Base-by-base conservation (phyloP, 768 basidiomycete genomes). In the Neoboletus magnificus region DNA sequence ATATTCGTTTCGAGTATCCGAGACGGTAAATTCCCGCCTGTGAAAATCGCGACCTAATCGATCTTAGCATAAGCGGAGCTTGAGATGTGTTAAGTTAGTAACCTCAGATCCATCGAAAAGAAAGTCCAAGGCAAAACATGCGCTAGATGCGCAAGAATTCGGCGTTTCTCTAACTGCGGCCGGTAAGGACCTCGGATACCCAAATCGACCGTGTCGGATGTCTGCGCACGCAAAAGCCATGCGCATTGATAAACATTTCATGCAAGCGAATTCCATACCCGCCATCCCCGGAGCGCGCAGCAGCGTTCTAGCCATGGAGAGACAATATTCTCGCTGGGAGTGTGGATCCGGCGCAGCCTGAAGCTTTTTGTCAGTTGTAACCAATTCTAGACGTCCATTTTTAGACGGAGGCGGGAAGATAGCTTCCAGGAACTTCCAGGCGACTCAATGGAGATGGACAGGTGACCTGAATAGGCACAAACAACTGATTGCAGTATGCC, bases 21-120 rank as follows among this genome's bases (percentile, higher is more conserved):
- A n/a, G 35, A 40, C 32, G 32, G 30, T 6, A 29, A 51, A 43
- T 35, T 48, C 16, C 29, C 37, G 61, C 61, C 61, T 61, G 60
- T 49, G 60, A 61, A 62, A n/a, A 62, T 0, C 1, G 7, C 37
- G 36, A 35, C 57, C 40, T 40, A 49, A 62, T 52, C 33, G 60
- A 58, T 23, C 27, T 11, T 25, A 16, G 27, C n/a, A 44, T 46
- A 29, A 59, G 51, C 59, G 59, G 59, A 62, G 59, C 59, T 60
- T 55, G 27, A 55, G 37, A 33, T 18, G 56, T 12, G 33, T 41
- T 43, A 35, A n/a, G n/a, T n/a, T n/a, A n/a, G n/a, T n/a, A n/a
- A n/a, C n/a, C n/a, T n/a, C n/a, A n/a, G n/a, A n/a, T n/a, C n/a
- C n/a, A 10, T 51, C 42, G 42, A 52, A 33, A 22, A n/a, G 39